Conservation (phyloP, 139 green algal species). For the Choricystis sp. region DNA sequence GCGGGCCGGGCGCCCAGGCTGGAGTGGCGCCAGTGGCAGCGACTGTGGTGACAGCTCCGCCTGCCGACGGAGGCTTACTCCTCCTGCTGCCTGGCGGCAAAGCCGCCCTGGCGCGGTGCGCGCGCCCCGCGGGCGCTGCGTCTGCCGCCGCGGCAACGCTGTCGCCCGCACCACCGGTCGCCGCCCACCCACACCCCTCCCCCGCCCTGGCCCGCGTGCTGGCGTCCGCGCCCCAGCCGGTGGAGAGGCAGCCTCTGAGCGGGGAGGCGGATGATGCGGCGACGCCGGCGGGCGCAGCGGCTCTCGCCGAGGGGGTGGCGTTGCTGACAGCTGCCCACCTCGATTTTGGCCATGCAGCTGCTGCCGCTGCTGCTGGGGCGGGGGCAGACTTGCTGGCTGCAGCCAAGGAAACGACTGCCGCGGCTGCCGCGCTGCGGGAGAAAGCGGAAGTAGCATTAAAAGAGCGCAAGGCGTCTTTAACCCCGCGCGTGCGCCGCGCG, state of each 20-base stretch:
- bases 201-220: too few species aligned
- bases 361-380: too few species aligned
- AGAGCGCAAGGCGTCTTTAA: background rate
- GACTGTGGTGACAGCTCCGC: background rate
- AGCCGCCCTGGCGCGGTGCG: too few species aligned
- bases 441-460: background rate
- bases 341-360: background rate
- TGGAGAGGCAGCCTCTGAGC: too few species aligned
- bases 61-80: background rate
- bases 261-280: background rate
- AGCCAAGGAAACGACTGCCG: background rate
- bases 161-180: too few species aligned
- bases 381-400: background rate
- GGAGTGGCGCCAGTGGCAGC: too few species aligned
- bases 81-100: background rate
- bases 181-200: background rate
- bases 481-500: background rate
- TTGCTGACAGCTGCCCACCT: background rate
- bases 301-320: background rate
- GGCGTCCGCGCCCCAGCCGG: too few species aligned
- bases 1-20: too few species aligned
- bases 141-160: too few species aligned
- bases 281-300: background rate
- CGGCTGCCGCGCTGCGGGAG: background rate
- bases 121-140: too few species aligned